Base-by-base conservation (phyloP, 116 monocot species). In the Cymodocea nodosa region DNA sequence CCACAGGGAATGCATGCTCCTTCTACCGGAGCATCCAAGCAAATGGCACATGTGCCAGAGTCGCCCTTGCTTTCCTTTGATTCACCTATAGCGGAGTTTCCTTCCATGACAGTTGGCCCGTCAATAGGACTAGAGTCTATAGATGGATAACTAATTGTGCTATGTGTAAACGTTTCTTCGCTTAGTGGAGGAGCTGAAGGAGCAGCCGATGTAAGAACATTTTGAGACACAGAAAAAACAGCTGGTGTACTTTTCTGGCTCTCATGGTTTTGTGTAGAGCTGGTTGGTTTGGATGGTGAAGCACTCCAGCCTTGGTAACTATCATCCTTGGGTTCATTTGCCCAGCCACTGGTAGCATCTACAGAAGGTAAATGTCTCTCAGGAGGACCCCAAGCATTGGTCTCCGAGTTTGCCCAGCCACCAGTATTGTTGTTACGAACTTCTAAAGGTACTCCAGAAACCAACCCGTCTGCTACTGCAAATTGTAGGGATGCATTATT, bases 1-100 rank as follows among this genome's bases (percentile, higher is more conserved):
- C 97, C 91, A 20, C 97, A 97, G 0, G 97, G 97, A 71, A 97
- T 82, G 68, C 91, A 91, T 24, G 87, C 97, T 6, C 85, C 91
- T 66, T 97, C 86, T 11, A 80, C 85, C 17, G 81, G 72, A 16
- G 79, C 82, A 77, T 97, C 97, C 63, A 86, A 71, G 64, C 97
- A 91, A 50, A 97, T 84, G 19, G 86, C 91, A 68, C 97, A 97
- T 9, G 66, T 52, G 5, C 73, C 67, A 10, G 79, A 73, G 56
- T 8, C 14, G 12, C 40, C 57, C 16, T 64, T 51, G 23, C 23
- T 40, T 1, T 62, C 78, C 39, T 62, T 77, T 1, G 11, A 7
- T 50, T 30, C 48, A 34, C 16, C 44, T n/a, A 34, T 35, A 35
- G 19, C 10, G 8, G 7, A 40, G 4, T 15, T 20, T 25, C 51